These are phyloP conservation scores for Colletotrichum echinochloae DNA, from an alignment of 2,329 filamentous ascomycete genomes.

Conservation along the genomic window DNA sequence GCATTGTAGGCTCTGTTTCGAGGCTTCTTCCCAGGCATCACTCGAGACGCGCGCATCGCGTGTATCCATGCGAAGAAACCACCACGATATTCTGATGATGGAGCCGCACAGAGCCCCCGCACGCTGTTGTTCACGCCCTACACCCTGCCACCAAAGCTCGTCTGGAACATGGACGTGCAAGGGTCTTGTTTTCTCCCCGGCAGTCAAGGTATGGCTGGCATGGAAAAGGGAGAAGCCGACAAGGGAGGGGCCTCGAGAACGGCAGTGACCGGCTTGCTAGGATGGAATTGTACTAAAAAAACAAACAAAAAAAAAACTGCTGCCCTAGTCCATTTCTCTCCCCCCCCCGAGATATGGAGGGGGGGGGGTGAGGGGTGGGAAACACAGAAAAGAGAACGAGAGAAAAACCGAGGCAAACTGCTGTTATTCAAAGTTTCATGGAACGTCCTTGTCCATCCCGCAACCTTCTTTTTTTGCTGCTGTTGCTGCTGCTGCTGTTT, in stretches of 20 bases:
- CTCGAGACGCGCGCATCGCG: background rate
- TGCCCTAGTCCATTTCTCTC: conserved; percentile 27
- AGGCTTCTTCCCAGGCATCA: background rate
- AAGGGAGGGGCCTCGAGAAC: background rate
- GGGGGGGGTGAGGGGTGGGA: too few species aligned
- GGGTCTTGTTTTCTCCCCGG: background rate
- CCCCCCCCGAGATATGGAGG: too few species aligned
- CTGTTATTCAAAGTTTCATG: conserved; percentile 24
- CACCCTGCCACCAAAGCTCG: background rate
- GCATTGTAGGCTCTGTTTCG: too few species aligned
- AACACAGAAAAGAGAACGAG: background rate
- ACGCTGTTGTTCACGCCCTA: background rate
- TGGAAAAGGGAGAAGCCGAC: conserved; percentile 14
- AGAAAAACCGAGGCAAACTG: conserved; percentile 26
- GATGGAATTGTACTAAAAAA: background rate
- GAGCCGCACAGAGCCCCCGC: conserved; percentile 12
- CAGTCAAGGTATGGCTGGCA: conserved; percentile 3
- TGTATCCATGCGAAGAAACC: background rate
- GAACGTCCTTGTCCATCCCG: conserved; percentile 34
- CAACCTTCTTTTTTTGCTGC: background rate
- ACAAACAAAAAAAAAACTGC: conserved; percentile 31
- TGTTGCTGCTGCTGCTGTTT: background rate
- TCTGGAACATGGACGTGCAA: background rate
- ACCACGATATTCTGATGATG: background rate
- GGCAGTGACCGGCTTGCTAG: background rate